Percentiles rank a stretch among this genome's conserved stretches.
Evolutionary conservation across 805 yeast genomes (phyloP).

Genomic region (Hanseniaspora hatyaiensis): DNA sequence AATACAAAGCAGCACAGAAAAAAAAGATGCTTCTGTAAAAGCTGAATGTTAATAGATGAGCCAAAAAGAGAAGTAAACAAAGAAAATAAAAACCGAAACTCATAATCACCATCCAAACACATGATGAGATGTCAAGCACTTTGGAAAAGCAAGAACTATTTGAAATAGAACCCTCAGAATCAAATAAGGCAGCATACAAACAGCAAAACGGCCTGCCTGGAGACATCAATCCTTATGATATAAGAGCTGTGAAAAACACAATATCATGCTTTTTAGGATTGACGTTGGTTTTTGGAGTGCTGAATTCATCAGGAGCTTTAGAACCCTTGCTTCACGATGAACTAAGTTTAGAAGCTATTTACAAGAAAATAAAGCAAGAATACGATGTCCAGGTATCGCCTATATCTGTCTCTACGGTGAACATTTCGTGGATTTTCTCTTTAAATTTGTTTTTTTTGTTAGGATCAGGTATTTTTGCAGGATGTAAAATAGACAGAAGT

Average conservation of each 20-base stretch:
- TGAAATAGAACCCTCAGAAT: neutral
- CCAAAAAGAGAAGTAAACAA: too few species aligned
- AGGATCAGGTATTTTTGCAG: conserved; percentile 33
- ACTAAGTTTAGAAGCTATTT: neutral
- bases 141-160: too few species aligned
- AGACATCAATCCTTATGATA: conserved; percentile 4
- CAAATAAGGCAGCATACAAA: neutral
- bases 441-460: conserved; percentile 25
- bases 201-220: conserved; percentile 4
- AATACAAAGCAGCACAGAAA: neutral
- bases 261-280: conserved; percentile 38
- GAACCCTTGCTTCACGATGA: conserved; percentile 41
- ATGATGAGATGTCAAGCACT: too few species aligned
- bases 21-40: neutral
- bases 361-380: neutral
- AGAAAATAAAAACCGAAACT: too few species aligned
- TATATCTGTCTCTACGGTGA: conserved; percentile 27
- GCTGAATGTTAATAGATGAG: too few species aligned
- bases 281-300: conserved; percentile 42
- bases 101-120: too few species aligned
- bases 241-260: neutral
- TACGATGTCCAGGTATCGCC: neutral
- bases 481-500: conserved; percentile 36
- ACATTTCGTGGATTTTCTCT: conserved; percentile 47
- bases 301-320: conserved; percentile 50